Evolutionary conservation across 2,329 filamentous ascomycete genomes (phyloP).

Genomic region (Eurotiales sp.): DNA sequence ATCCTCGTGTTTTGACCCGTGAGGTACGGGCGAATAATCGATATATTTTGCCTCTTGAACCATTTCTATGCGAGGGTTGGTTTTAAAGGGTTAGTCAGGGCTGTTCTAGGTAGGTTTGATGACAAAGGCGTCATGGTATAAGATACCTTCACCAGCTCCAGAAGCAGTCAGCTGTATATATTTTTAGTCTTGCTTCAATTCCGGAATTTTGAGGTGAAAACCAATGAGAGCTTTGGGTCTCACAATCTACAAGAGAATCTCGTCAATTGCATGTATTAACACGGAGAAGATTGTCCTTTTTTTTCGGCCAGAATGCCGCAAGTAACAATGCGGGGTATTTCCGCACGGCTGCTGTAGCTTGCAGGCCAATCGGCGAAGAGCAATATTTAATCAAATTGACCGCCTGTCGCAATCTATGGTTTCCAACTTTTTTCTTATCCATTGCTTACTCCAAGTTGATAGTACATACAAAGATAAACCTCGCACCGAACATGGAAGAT

Average conservation of each 20-base stretch:
- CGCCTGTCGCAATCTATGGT: not conserved
- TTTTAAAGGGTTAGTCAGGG: not conserved
- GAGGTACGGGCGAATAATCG: slow-evolving; percentile 54
- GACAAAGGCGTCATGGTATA: not conserved
- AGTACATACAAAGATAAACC: not conserved
- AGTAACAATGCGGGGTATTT: slow-evolving; percentile 7
- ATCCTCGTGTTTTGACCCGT: slow-evolving; percentile 49
- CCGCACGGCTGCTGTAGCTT: too few relatives aligned
- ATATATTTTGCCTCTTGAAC: slow-evolving; percentile 52
- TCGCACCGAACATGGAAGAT: not conserved
- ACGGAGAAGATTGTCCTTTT: not conserved
- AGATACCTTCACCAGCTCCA: not conserved
- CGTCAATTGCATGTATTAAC: not conserved
- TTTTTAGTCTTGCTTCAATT: too few relatives aligned
- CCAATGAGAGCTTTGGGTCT: not conserved
- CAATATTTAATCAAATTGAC: not conserved
- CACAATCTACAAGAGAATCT: too few relatives aligned
- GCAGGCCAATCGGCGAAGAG: not conserved
- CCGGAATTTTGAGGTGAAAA: not conserved
- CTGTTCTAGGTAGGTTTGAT: not conserved
- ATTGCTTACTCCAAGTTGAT: too few relatives aligned
- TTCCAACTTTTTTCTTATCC: too few relatives aligned
- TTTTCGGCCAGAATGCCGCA: slow-evolving; percentile 8
- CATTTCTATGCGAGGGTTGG: slow-evolving; percentile 16
- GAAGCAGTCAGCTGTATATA: not conserved